Evolutionary conservation across 106 monocot genomes (phyloP).

Genomic region (Cymbidium sinense): DNA sequence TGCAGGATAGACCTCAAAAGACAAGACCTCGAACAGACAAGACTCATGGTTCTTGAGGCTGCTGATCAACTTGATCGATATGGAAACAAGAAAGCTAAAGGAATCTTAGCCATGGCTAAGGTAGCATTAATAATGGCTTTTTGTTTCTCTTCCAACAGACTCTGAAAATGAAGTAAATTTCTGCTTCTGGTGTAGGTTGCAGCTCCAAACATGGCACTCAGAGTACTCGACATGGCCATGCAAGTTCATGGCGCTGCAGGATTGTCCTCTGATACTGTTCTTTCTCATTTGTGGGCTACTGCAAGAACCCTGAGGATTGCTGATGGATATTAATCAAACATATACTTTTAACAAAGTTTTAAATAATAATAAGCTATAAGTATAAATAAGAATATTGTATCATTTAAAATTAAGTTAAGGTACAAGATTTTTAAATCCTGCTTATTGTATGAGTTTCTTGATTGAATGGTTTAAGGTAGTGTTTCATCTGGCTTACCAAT

Average conservation of each 20-base stretch:
- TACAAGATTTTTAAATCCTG: no score
- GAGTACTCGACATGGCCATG: slow-evolving; percentile 89
- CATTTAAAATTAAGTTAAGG: no score
- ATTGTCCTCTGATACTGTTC: slow-evolving; percentile 78
- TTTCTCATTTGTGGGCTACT: slow-evolving; percentile 87
- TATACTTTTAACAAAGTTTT: no score
- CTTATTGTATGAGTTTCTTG: no score
- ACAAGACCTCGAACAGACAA: slow-evolving; percentile 64
- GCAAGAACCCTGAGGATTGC: slow-evolving; percentile 84
- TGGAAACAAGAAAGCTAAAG: slow-evolving; percentile 87
- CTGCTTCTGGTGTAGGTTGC: slow-evolving; percentile 48
- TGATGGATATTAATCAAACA: no score
- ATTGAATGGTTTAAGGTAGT: no score
- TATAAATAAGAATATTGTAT: no score
- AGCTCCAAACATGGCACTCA: slow-evolving; percentile 88
- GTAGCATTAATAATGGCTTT: slow-evolving; percentile 14
- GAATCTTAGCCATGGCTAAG: slow-evolving; percentile 91
- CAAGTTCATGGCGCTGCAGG: slow-evolving; percentile 96
- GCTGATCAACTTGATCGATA: slow-evolving; percentile 79
- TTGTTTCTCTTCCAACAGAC: neutral
- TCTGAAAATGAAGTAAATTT: neutral
- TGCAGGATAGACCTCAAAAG: slow-evolving; percentile 79
- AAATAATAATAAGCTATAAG: no score
- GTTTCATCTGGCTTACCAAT: no score
- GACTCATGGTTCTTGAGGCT: slow-evolving; percentile 81